Evolutionary conservation across 1,284 basidiomycete genomes (phyloP), one percentile per base, ranked within the genome.

Genomic region (Blastosporella zonata): DNA sequence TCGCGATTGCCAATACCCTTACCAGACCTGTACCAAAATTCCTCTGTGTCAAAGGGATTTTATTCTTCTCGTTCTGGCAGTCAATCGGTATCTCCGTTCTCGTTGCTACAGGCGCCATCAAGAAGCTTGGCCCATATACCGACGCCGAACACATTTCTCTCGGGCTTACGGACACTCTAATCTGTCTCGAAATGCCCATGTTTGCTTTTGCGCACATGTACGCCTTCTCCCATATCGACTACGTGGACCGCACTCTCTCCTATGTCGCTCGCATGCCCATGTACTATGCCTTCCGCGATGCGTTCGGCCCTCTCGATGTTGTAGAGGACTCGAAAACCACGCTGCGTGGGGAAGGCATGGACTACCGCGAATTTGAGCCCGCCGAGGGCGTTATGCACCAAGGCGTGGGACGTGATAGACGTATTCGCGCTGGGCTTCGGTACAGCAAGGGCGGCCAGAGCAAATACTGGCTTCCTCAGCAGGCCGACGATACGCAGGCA

Each of bases 41-140:
- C 68, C 82, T 99, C 20, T 98, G 94, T 65, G 92, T 99, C 60
- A 98, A 99, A 66, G 94, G 93, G 41, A 95, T 99, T 57, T 78
- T 99, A 36, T 97, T 98, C 76, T 96, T 97, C 69, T 95, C 90
- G 0, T 99, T 99, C 73, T 99, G 96, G 96, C 96, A 99, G 65
- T 82, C 87, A 12, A 82, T 97, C 37, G 80, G 67, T 37, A 84
- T 99, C 46, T 95, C 93, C 22, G 81, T 93, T 59, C 79, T 98
- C 17, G 96, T 97, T 34, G 87, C 93, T 1, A 75, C 87, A 0
- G 81, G 87, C 1, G 74, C 77, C 37, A 90, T 99, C 64, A 84
- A 72, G 27, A 78, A 77, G 42, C 82, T 94, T 33, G 92, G 93
- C 2, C 89, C 90, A 3, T 96, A 97, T 67, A 90, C 83, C 10